These are phyloP conservation scores for Logfia minima DNA, from an alignment of 129 eudicot species.

Conservation along the genomic window DNA sequence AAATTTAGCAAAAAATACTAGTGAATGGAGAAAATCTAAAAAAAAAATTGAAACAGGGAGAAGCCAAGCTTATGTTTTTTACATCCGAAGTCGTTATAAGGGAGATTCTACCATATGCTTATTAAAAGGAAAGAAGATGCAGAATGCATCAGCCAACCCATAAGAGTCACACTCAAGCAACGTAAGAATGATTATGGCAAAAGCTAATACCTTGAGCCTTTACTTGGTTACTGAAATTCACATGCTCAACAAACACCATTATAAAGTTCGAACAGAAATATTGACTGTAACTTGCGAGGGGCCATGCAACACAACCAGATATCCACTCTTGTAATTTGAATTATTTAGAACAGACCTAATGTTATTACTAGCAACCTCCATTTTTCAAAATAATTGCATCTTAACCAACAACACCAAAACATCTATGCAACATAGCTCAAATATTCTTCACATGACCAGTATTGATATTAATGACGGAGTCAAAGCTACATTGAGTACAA, in stretches of 20 bases:
- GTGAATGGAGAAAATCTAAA: not conserved
- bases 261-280: not conserved
- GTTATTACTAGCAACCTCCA: not conserved
- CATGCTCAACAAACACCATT: not conserved
- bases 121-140: not conserved
- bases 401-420: not conserved
- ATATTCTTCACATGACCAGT: constrained; percentile 14
- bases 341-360: not conserved
- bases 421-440: not conserved
- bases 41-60: not conserved
- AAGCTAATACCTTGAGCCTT: not conserved
- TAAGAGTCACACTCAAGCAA: not conserved
- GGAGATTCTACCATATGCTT: not conserved
- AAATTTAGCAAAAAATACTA: not conserved
- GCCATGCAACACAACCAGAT: not conserved
- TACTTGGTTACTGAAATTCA: not conserved
- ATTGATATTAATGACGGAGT: not conserved
- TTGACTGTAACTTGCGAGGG: not conserved
- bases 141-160: not conserved
- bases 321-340: not conserved
- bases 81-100: not conserved
- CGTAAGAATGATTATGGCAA: not conserved
- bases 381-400: not conserved
- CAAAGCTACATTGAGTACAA: not conserved
- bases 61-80: not conserved